Evolutionary conservation across 2,329 filamentous ascomycete genomes (phyloP), one percentile per base, ranked within the genome.

Genomic region (Rhexocercosporidium sp.): DNA sequence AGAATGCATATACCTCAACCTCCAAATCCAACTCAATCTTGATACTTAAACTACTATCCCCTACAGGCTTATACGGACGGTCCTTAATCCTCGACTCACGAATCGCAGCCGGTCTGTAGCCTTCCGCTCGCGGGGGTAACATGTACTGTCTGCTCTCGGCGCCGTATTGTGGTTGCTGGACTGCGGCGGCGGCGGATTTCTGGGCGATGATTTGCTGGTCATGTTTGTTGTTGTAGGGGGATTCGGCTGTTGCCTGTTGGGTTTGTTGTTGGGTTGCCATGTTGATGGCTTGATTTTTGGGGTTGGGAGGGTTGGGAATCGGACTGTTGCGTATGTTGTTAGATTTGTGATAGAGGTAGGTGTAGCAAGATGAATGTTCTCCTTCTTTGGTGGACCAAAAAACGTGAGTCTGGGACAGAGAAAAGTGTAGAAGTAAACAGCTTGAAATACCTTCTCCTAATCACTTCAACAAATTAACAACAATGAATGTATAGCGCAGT

Each of bases 21-120:
- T 73, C 72, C 51, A 71, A 71, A 71, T 79, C 77, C 65, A 79
- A 62, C 70, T 79, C 77, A 68, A 79, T 77, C 46, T 62, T 62
- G 31, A 62, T 62, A 25, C 59, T 62, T 46, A 62, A 49, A 39
- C 59, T 62, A 44, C 64, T 75, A 16, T 62, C 59, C 31, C 59
- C 76, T 34, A 72, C 71, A 63, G 76, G 75, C 49, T 41, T 59
- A n/a, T 68, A 22, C 8, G 76, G 77, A 6, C 77, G 70, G 67
- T 79, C 77, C 47, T 75, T 71, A 61, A 79, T 78, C 64, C 77
- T 74, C 9, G 76, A 78, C 69, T 79, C 68, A 2, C 70, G 46
- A 49, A 71, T 67, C 27, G 66, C 67, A 9, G 62, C 51, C 8
- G 66, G 59, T 12, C 68, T 47, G 31, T 65, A 62, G 8, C 62